Evolutionary conservation across 169 alveolate species (phyloP).

Genomic region (Plasmodium coatneyi): DNA sequence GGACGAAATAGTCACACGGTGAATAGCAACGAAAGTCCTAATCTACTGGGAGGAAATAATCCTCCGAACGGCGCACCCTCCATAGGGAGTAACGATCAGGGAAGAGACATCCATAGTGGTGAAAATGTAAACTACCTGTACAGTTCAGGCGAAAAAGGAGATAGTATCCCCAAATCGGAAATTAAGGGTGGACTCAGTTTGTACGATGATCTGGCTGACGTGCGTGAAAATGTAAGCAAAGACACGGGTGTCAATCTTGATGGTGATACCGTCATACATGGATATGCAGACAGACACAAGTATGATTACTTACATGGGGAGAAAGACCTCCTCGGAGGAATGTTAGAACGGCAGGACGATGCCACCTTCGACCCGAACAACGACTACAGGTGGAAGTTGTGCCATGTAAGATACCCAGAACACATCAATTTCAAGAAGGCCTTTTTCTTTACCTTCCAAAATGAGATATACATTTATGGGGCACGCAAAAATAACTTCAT

Average conservation of each 20-base stretch:
- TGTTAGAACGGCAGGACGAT: not conserved
- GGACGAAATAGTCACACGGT: not conserved
- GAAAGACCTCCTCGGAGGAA: not conserved
- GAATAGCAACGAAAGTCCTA: not conserved
- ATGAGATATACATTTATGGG: conserved; percentile 41
- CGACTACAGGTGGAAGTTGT: conserved; percentile 19
- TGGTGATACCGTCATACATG: not conserved
- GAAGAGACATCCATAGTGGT: not conserved
- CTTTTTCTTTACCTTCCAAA: conserved; percentile 25
- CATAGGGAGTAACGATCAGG: not conserved
- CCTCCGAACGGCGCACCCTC: not conserved
- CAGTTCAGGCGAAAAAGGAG: not conserved
- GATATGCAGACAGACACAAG: not conserved
- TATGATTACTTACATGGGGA: not conserved
- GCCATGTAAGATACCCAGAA: conserved; percentile 18
- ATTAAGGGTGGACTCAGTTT: not conserved
- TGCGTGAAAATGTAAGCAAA: not conserved
- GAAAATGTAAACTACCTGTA: not conserved
- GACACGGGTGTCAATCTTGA: not conserved
- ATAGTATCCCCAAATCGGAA: not conserved
- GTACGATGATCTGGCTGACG: not conserved
- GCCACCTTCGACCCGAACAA: not conserved
- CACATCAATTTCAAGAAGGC: conserved; percentile 19
- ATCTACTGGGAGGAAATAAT: not conserved
- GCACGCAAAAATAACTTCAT: conserved; percentile 25